Evolutionary conservation across 108 stramenopile species (phyloP), one percentile per base, ranked within the genome.

Genomic region (Skeletonema tropicum): DNA sequence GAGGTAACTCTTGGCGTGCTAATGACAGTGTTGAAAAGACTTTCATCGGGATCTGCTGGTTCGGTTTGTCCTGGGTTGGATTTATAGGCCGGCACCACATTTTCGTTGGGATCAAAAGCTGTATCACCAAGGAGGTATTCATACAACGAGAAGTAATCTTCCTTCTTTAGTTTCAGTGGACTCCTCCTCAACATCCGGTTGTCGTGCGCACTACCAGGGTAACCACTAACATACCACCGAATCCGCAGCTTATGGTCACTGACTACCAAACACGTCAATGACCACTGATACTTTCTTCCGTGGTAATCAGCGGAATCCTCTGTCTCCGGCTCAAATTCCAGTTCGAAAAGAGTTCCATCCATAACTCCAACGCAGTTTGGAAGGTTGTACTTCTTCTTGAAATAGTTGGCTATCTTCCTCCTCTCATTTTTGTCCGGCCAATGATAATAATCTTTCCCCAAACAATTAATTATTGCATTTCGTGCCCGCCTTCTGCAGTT

Each of bases 341-440:
- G 39, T 5, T 60, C 62, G 21, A 74, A 68, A 3, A 77, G 60
- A 13, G 82, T 83, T 0, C 82, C 76, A 64, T 83, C 82, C 31
- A 62, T 62, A 13, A 83, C 26, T 0, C 61, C 76, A 41, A 83
- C 62, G 32, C 66, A 68, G 67, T 83, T 67, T 6, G 76, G 76
- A 1, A 77, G 73, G 26, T 25, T 6, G 25, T 63, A 83, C 41
- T 63, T 32, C 4, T 55, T 13, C 11, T 64, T 26, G 25, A 73
- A 64, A 3, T 36, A 14, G 4, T 9, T n/a, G 2, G 71, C 59
- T 32, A 83, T 83, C 52, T 49, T 19, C 33, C 49, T 35, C 2
- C 82, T 29, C 45, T 83, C 82, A 14, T 68, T 52, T 12, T 23
- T 55, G 57, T 73, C 55, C 9, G 82, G 82, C 82, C 82, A 83